Conservation (phyloP, 2,329 filamentous ascomycete genomes). For the Botrytis medusae region DNA sequence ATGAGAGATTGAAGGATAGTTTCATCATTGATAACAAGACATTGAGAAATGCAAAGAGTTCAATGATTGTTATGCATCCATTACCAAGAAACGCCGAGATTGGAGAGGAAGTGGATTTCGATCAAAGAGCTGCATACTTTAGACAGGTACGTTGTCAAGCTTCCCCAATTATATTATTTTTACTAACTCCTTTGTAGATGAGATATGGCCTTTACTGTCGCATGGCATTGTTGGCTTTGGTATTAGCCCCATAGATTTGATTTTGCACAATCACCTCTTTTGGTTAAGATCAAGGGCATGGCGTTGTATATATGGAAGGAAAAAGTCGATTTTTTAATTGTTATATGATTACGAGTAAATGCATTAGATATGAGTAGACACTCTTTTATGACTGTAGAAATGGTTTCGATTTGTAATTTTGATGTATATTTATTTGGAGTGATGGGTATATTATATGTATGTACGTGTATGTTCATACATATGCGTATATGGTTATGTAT, state of each 20-base stretch:
- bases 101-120: slow-evolving; percentile 93
- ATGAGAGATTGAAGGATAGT: slow-evolving; percentile 82
- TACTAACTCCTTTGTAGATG: slow-evolving; percentile 61
- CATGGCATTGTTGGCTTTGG: slow-evolving; percentile 93
- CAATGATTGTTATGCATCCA: slow-evolving; percentile 94
- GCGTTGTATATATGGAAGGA: background rate
- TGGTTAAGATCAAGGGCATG: background rate
- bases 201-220: slow-evolving; percentile 95
- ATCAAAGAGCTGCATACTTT: slow-evolving; percentile 96
- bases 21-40: slow-evolving; percentile 90
- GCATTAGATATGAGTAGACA: slow-evolving; percentile 12
- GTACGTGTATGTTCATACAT: background rate
- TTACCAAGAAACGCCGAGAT: slow-evolving; percentile 92
- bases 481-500: background rate
- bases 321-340: slow-evolving; percentile 5
- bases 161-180: slow-evolving; percentile 1
- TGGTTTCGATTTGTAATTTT: background rate
- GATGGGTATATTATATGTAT: slow-evolving; percentile 8
- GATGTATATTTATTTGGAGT: slow-evolving; percentile 13
- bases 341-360: slow-evolving; percentile 12
- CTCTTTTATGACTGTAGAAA: slow-evolving; percentile 14
- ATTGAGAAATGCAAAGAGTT: slow-evolving; percentile 85
- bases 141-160: slow-evolving; percentile 75
- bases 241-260: slow-evolving; percentile 60
- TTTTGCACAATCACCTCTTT: background rate